Percentiles rank a stretch among this genome's conserved stretches.
These are phyloP conservation scores for Cenchrus purpureus DNA, from an alignment of 176 grass and related monocot species.

Conservation along the genomic window DNA sequence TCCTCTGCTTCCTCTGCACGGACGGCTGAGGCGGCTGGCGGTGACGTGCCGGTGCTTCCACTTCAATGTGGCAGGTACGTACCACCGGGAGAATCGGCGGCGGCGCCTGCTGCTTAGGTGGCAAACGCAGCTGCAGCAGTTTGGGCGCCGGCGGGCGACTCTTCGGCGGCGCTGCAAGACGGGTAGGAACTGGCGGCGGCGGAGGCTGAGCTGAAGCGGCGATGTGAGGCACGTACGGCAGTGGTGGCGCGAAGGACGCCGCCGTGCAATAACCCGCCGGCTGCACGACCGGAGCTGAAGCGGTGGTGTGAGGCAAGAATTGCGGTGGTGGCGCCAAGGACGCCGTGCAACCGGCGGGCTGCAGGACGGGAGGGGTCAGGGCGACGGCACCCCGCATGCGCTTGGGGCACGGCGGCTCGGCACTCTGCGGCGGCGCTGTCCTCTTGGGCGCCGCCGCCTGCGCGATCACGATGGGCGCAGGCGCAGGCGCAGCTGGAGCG, in stretches of 20 bases:
- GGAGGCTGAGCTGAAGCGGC: neutral
- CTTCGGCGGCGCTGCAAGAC: neutral
- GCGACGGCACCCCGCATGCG: neutral
- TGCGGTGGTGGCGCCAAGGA: neutral
- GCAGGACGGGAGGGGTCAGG: neutral
- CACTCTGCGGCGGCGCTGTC: neutral
- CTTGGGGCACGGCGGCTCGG: slow-evolving; percentile 11
- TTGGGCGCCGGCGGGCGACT: no score
- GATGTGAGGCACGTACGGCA: neutral
- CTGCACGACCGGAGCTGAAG: neutral
- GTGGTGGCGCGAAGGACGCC: neutral
- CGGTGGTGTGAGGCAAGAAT: neutral
- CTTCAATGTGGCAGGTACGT: neutral
- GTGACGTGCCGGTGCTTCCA: neutral
- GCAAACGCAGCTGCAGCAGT: neutral
- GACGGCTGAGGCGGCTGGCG: neutral
- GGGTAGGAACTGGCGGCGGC: neutral
- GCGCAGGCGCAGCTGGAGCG: neutral
- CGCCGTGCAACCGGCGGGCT: neutral
- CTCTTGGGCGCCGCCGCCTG: neutral
- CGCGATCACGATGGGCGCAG: neutral
- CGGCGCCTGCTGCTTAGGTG: neutral
- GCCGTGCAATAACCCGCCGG: no score
- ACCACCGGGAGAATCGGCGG: neutral
- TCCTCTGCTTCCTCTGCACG: neutral